Percentiles rank a stretch among this genome's conserved stretches.
These are phyloP conservation scores for Pleurotus cornucopiae DNA, from an alignment of 768 basidiomycete genomes.

Conservation along the genomic window DNA sequence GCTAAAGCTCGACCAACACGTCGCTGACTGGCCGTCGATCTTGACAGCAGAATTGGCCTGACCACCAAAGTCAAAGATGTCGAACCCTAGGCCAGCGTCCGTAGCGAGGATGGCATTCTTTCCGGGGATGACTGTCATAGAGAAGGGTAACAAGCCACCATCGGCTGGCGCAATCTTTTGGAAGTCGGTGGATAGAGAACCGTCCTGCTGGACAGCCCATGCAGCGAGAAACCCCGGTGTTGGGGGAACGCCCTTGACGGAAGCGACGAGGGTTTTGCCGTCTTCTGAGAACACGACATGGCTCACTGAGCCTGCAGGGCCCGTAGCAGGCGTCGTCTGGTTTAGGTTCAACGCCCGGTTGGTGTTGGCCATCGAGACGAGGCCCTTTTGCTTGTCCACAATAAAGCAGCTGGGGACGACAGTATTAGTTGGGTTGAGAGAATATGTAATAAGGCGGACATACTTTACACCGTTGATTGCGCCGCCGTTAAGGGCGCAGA, in stretches of 20 bases:
- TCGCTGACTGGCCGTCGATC: conserved; percentile 35
- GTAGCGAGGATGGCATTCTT: conserved; percentile 36
- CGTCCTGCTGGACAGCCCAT: conserved; percentile 41
- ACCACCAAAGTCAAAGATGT: conserved; percentile 29
- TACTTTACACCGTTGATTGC: conserved; percentile 37
- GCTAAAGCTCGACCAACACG: conserved; percentile 41
- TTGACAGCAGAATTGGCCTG: conserved; percentile 24
- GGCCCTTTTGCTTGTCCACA: conserved; percentile 36
- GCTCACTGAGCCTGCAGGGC: conserved; percentile 39
- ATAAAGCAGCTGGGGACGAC: conserved; percentile 34
- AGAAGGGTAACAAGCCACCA: conserved; percentile 46
- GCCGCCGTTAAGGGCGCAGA: conserved; percentile 42
- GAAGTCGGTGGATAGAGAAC: conserved; percentile 40
- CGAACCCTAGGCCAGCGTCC: conserved; percentile 35
- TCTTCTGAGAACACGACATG: conserved; percentile 46
- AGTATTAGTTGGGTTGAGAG: background rate
- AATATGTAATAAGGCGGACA: background rate
- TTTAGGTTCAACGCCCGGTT: conserved; percentile 39
- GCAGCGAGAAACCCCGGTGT: conserved; percentile 46
- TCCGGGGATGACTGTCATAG: conserved; percentile 38
- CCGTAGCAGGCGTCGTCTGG: conserved; percentile 48
- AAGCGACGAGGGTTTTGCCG: conserved; percentile 37
- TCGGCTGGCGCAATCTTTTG: conserved; percentile 27
- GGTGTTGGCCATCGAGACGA: conserved; percentile 34
- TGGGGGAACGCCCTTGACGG: conserved; percentile 45